A percentile compares a stretch with the other conserved stretches of the same genome.
Evolutionary conservation across 2,329 filamentous ascomycete genomes (phyloP).

Genomic region (Emericellopsis atlantica): DNA sequence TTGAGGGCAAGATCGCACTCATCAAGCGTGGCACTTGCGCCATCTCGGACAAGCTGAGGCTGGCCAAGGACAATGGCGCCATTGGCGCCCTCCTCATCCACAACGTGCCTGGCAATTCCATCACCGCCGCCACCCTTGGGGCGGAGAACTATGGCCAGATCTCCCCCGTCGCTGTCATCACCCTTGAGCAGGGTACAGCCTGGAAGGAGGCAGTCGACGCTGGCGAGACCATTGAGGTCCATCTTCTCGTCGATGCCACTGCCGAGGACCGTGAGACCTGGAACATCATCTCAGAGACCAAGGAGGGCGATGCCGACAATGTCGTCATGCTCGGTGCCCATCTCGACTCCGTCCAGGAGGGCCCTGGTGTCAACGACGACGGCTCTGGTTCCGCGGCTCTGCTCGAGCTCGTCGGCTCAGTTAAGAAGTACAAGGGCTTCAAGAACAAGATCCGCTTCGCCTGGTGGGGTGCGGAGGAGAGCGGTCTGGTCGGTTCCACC

Average conservation of each 20-base stretch:
- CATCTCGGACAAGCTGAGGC: conserved; percentile 28
- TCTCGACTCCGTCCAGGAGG: conserved; percentile 27
- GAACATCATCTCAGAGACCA: conserved; percentile 29
- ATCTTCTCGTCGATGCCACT: conserved; percentile 21
- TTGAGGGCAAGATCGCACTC: conserved; percentile 28
- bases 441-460: conserved; percentile 29
- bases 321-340: conserved; percentile 29
- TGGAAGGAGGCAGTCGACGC: conserved; percentile 20
- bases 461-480: conserved; percentile 30
- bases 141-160: conserved; percentile 21
- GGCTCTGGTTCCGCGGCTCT: conserved; percentile 26
- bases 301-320: conserved; percentile 26
- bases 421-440: conserved; percentile 23
- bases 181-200: conserved; percentile 18
- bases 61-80: conserved; percentile 28
- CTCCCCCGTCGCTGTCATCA: conserved; percentile 22
- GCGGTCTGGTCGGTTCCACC: conserved; percentile 27
- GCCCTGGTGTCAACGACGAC: conserved; percentile 32
- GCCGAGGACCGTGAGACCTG: conserved; percentile 21
- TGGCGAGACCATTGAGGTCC: conserved; percentile 19
- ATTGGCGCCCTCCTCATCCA: conserved; percentile 45
- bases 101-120: conserved; percentile 33
- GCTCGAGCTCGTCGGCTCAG: conserved; percentile 22
- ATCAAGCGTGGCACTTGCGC: conserved; percentile 30
- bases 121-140: conserved; percentile 39